phyloP scores from a whole-genome alignment of 2,329 filamentous ascomycete genomes.

The Apiospora koreana region DNA sequence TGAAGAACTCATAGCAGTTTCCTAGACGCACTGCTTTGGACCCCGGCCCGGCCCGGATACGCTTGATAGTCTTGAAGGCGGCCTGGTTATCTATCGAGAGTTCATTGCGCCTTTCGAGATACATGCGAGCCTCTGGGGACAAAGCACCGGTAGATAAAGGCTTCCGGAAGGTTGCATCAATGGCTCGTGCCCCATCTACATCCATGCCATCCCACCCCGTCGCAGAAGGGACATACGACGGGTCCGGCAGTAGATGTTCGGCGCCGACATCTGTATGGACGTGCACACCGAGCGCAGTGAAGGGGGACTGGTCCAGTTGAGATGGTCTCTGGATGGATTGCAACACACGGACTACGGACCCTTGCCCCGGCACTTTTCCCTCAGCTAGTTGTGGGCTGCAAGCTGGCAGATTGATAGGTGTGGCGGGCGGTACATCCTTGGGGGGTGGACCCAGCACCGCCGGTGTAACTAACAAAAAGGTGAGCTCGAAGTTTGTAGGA shows the following conservation, averaged over 20 bases:
- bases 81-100: conserved; percentile 57
- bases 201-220: conserved; percentile 51
- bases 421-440: conserved; percentile 57
- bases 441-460: conserved; percentile 29
- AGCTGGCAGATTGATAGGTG: conserved; percentile 53
- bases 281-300: conserved; percentile 59
- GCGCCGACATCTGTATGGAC: conserved; percentile 51
- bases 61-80: conserved; percentile 62
- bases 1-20: conserved; percentile 67
- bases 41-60: conserved; percentile 56
- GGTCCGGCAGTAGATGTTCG: conserved; percentile 54
- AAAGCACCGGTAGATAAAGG: conserved; percentile 53
- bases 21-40: conserved; percentile 57
- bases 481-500: background rate
- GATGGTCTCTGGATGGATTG: conserved; percentile 55
- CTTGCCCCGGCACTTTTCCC: conserved; percentile 18
- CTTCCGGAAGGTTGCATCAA: conserved; percentile 48
- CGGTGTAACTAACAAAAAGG: conserved; percentile 23
- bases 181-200: conserved; percentile 49
- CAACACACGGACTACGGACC: conserved; percentile 51
- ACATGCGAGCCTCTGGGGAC: conserved; percentile 59
- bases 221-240: conserved; percentile 54
- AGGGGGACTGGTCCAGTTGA: conserved; percentile 50
- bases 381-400: conserved; percentile 34
- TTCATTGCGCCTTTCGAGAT: conserved; percentile 59